A percentile compares a stretch with the other conserved stretches of the same genome.
Conservation (phyloP, 345 rosid species). For the Sisymbrium irio region DNA sequence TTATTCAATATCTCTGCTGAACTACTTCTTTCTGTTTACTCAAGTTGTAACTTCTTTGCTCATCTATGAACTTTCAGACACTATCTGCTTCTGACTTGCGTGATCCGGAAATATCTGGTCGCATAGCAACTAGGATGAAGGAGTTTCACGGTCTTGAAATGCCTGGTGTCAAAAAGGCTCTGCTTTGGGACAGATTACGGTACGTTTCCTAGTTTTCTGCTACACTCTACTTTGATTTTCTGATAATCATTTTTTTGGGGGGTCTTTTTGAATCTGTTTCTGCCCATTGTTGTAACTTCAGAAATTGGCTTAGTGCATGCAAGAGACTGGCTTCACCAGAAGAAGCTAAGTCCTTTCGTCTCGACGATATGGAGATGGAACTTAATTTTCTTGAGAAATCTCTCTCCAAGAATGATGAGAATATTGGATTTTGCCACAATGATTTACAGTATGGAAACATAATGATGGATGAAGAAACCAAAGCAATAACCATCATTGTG, state of each 20-base stretch:
- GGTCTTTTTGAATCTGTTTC: neutral
- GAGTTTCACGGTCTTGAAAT: constrained; percentile 85
- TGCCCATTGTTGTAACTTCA: constrained; percentile 18
- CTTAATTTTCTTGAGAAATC: constrained; percentile 54
- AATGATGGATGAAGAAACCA: constrained; percentile 86
- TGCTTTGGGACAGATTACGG: constrained; percentile 86
- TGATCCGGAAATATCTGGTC: constrained; percentile 64
- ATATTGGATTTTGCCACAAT: constrained; percentile 81
- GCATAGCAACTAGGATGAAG: constrained; percentile 73
- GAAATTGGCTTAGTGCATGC: constrained; percentile 70
- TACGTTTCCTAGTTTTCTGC: constrained; percentile 25
- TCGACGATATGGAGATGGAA: constrained; percentile 63
- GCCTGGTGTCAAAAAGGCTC: constrained; percentile 55
- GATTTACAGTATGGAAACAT: constrained; percentile 97
- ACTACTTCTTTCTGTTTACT: neutral
- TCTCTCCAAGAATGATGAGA: constrained; percentile 42
- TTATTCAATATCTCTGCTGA: neutral
- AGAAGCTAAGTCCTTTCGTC: constrained; percentile 61
- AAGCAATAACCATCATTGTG: constrained; percentile 81
- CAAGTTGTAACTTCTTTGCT: neutral
- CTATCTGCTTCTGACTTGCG: constrained; percentile 77
- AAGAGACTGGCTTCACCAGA: constrained; percentile 56
- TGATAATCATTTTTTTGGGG: too few species aligned
- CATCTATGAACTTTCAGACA: constrained; percentile 48
- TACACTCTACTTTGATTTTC: neutral